Evolutionary conservation across 164 flowering plant species (phyloP), one percentile per base, ranked within the genome.

Genomic region (Vitis rotundifolia): DNA sequence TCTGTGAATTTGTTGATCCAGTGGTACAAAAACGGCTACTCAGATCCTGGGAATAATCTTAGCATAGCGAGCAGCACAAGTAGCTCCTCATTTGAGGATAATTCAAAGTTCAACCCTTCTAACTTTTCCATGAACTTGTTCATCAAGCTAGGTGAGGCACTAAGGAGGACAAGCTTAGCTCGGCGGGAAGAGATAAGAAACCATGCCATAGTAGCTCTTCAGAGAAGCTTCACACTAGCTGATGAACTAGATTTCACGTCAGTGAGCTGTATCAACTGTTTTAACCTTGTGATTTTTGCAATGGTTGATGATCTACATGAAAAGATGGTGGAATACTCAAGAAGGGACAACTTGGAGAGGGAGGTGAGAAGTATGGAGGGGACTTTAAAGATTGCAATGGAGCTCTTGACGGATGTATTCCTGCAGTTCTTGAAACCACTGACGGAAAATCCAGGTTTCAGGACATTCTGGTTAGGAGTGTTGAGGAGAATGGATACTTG

Each of bases 291-390:
- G 59, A 76, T 93, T 9, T 93, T 93, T 55, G 91, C 98, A 0
- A 91, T 89, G 97, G 91, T 93, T 4, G 99, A 93, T 66, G 98
- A 96, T 76, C 66, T 93, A 48, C 95, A 93, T 50, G 98, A 93
- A 57, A 96, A 91, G 82, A 84, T 88, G 87, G 37, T 90, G 22
- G 95, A 90, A 71, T 92, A 92, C 66, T 91, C 97, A 3, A 82
- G 87, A 64, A 81, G 97, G 52, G 93, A 84, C 16, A 89, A 86
- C 50, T 73, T 92, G 9, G 89, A 87, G 78, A 82, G 77, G 80
- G 97, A 91, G 77, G 79, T 85, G 81, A 80, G 85, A 63, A 89
- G 96, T 66, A 90, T 91, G 96, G 97, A 86, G 71, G 89, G 87
- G 57, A 93, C 94, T 5, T 11, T 95, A 54, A 87, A 76, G 78